phyloP scores from a whole-genome alignment of 1,139 yeast genomes.

The Pneumocystis canis region DNA sequence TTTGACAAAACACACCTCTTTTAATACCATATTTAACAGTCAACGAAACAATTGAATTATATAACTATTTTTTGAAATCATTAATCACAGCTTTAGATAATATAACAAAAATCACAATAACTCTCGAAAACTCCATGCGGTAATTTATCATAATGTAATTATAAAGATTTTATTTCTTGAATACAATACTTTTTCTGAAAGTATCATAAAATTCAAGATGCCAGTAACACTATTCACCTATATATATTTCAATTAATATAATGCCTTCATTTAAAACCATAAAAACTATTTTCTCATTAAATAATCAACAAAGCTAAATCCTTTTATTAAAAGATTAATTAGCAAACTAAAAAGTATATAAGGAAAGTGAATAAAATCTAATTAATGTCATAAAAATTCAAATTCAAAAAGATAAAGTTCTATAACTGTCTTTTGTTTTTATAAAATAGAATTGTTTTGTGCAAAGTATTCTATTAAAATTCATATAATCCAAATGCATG shows the following conservation, averaged over 20 bases:
- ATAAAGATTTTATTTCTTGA: slow-evolving; percentile 37
- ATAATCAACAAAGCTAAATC: slow-evolving; percentile 29
- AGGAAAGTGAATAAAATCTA: slow-evolving; percentile 63
- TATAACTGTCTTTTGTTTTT: slow-evolving; percentile 35
- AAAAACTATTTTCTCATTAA: slow-evolving; percentile 37
- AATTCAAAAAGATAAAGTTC: slow-evolving; percentile 42
- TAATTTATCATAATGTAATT: slow-evolving; percentile 6
- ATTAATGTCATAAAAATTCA: slow-evolving; percentile 73
- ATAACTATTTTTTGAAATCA: slow-evolving; percentile 18
- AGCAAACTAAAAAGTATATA: slow-evolving; percentile 65
- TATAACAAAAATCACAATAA: neutral
- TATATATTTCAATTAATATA: slow-evolving; percentile 51
- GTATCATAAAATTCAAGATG: slow-evolving; percentile 51
- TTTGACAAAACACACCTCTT: slow-evolving; percentile 1
- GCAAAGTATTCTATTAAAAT: slow-evolving; percentile 68
- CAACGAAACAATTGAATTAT: slow-evolving; percentile 5
- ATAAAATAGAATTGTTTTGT: slow-evolving; percentile 45
- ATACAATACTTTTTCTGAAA: slow-evolving; percentile 36
- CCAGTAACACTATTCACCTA: slow-evolving; percentile 50
- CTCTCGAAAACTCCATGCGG: neutral
- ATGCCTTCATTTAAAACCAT: slow-evolving; percentile 49
- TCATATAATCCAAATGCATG: slow-evolving; percentile 74
- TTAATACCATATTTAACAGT: neutral
- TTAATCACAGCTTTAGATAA: slow-evolving; percentile 17
- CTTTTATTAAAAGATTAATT: slow-evolving; percentile 30